These are phyloP conservation scores for Jatropha multifida DNA, from an alignment of 441 rosid genomes.

Conservation along the genomic window DNA sequence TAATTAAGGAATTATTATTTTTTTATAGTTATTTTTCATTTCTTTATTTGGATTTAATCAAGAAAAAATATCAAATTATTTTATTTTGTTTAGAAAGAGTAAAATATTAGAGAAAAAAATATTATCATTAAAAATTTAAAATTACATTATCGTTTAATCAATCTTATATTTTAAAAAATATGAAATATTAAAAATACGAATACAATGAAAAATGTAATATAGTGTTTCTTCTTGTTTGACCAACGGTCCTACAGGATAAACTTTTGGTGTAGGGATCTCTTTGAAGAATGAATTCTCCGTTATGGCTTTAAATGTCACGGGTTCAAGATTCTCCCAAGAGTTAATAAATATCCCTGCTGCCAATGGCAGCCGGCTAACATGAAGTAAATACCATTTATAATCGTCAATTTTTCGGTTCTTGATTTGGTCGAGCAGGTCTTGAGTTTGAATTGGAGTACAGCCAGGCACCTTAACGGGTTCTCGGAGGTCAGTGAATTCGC, in stretches of 20 bases:
- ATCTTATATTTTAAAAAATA: too few relatives aligned
- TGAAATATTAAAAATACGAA: too few relatives aligned
- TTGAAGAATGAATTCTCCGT: slow-evolving; percentile 30
- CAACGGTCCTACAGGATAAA: slow-evolving; percentile 57
- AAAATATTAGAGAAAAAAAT: too few relatives aligned
- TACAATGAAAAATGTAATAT: too few relatives aligned
- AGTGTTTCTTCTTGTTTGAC: slow-evolving; percentile 27
- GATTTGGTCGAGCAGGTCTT: slow-evolving; percentile 40
- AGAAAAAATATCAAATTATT: too few relatives aligned
- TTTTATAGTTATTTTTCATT: too few relatives aligned
- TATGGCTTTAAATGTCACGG: slow-evolving; percentile 32
- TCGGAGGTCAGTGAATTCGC: slow-evolving; percentile 32
- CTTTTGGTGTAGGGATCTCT: slow-evolving; percentile 35
- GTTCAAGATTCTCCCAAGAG: slow-evolving; percentile 43
- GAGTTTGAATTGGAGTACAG: slow-evolving; percentile 38
- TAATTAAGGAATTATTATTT: too few relatives aligned
- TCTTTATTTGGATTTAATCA: too few relatives aligned
- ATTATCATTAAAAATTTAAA: too few relatives aligned
- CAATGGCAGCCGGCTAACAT: slow-evolving; percentile 15
- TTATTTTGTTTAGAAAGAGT: too few relatives aligned
- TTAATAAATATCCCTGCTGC: slow-evolving; percentile 46
- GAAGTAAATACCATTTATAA: slow-evolving; percentile 33
- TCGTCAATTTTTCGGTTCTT: slow-evolving; percentile 29
- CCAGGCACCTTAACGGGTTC: slow-evolving; percentile 53
- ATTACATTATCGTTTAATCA: too few relatives aligned